Percentiles rank a stretch among this genome's conserved stretches.
Conservation (phyloP, 805 yeast species). For the Nadsonia fulvescens region DNA sequence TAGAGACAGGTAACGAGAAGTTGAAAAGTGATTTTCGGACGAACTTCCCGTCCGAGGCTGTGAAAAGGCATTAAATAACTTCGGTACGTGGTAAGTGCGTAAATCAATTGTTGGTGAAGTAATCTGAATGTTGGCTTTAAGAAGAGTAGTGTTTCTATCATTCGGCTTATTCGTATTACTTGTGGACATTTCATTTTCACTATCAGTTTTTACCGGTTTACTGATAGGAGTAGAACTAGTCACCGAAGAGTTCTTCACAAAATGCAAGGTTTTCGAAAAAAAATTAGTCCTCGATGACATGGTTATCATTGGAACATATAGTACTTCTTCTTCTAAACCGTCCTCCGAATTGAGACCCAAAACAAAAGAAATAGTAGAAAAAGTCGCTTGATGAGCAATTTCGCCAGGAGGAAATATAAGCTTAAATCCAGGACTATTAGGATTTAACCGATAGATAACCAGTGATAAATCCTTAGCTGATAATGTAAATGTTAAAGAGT, state of each 20-base stretch:
- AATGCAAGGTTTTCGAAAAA: constrained; percentile 18
- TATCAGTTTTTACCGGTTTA: too few relatives aligned
- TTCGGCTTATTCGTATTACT: constrained; percentile 3
- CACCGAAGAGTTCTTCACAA: too few relatives aligned
- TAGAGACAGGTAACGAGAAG: constrained; percentile 8
- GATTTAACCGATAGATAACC: constrained; percentile 21
- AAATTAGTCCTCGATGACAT: constrained; percentile 19
- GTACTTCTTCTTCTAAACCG: constrained; percentile 16
- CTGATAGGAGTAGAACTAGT: too few relatives aligned
- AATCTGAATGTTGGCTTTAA: constrained; percentile 18
- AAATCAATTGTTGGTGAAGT: constrained; percentile 22
- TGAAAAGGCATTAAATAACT: constrained; percentile 12
- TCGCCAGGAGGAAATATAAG: constrained; percentile 18
- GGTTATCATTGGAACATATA: constrained; percentile 22
- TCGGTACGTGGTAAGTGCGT: constrained; percentile 19
- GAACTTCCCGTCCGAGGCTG: constrained; percentile 1
- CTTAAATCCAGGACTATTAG: constrained; percentile 23
- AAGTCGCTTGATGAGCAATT: constrained; percentile 23
- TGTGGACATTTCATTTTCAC: too few relatives aligned
- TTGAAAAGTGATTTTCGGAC: constrained; percentile 2
- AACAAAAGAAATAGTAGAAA: constrained; percentile 18
- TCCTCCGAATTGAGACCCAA: constrained; percentile 18
- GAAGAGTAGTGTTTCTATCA: constrained; percentile 12
- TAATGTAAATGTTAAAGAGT: constrained; percentile 11
- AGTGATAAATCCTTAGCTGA: constrained; percentile 19